Conservation (phyloP, 2,329 filamentous ascomycete genomes). For the Aspergillus fijiensis region DNA sequence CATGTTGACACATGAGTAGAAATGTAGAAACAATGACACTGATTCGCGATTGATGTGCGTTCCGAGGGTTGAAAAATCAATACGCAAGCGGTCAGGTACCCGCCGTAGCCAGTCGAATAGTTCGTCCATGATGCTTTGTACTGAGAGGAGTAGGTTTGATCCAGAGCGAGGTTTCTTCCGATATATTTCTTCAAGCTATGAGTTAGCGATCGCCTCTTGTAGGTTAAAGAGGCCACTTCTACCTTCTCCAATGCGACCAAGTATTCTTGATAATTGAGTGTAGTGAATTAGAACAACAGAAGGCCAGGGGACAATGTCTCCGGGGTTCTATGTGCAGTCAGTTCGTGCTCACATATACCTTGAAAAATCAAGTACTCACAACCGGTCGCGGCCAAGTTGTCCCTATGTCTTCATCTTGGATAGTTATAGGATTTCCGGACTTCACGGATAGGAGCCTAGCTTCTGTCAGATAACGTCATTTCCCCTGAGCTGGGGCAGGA, state of each 20-base stretch:
- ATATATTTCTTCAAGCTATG: slow-evolving; percentile 46
- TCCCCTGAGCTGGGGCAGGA: neutral
- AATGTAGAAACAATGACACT: slow-evolving; percentile 55
- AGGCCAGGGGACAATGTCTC: slow-evolving; percentile 38
- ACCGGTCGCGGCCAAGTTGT: slow-evolving; percentile 38
- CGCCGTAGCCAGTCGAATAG: slow-evolving; percentile 53
- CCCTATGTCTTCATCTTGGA: slow-evolving; percentile 56
- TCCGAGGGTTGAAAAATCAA: slow-evolving; percentile 49
- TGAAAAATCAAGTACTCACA: slow-evolving; percentile 16
- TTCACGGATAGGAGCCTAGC: slow-evolving; percentile 52
- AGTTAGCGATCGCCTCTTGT: neutral
- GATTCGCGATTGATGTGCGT: slow-evolving; percentile 48
- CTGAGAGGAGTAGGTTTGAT: slow-evolving; percentile 50
- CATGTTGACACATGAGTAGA: slow-evolving; percentile 61
- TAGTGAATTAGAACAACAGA: slow-evolving; percentile 54
- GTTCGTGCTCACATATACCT: neutral
- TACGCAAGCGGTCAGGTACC: slow-evolving; percentile 49
- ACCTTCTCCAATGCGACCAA: slow-evolving; percentile 50
- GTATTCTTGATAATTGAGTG: slow-evolving; percentile 53
- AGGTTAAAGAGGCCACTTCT: neutral
- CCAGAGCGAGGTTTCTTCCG: slow-evolving; percentile 50
- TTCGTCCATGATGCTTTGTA: slow-evolving; percentile 52
- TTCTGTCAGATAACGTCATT: neutral
- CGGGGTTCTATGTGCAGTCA: slow-evolving; percentile 15
- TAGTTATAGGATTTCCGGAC: slow-evolving; percentile 55